These are phyloP conservation scores for Aaosphaeria pasadenensis DNA, from an alignment of 2,329 filamentous ascomycete genomes.

Conservation along the genomic window DNA sequence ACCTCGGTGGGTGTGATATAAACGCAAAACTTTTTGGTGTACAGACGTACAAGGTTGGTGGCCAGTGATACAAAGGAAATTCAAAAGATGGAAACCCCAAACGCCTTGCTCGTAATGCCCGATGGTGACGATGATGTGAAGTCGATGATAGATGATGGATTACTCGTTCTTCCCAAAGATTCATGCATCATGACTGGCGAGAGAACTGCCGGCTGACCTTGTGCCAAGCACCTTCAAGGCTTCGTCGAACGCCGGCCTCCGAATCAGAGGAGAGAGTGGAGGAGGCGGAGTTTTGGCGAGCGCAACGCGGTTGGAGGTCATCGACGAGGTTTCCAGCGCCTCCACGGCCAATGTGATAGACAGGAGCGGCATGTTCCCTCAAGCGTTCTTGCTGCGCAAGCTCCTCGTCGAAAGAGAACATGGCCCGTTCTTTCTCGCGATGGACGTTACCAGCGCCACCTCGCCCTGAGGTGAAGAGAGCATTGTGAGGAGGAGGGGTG, in stretches of 20 bases:
- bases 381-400: conserved; percentile 56
- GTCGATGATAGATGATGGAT: neutral
- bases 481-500: conserved; percentile 42
- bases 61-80: neutral
- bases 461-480: conserved; percentile 63
- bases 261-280: conserved; percentile 19
- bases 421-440: conserved; percentile 53
- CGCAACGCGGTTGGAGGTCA: conserved; percentile 31
- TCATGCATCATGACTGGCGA: conserved; percentile 11
- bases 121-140: conserved; percentile 3
- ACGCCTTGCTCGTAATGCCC: conserved; percentile 25
- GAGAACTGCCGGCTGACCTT: conserved; percentile 33
- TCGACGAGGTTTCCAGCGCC: conserved; percentile 56
- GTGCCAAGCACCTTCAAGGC: conserved; percentile 36
- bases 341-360: conserved; percentile 63
- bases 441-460: conserved; percentile 66
- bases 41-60: too few relatives aligned
- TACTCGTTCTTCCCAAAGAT: neutral
- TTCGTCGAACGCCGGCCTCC: conserved; percentile 24
- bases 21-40: too few relatives aligned
- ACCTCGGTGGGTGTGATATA: too few relatives aligned
- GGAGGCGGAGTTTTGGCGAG: conserved; percentile 28
- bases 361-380: conserved; percentile 54
- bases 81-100: conserved; percentile 7
- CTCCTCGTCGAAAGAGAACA: conserved; percentile 69